A percentile compares a stretch with the other conserved stretches of the same genome.
Conservation (phyloP, 495 filamentous ascomycete species). For the Cercophora newfieldiana region DNA sequence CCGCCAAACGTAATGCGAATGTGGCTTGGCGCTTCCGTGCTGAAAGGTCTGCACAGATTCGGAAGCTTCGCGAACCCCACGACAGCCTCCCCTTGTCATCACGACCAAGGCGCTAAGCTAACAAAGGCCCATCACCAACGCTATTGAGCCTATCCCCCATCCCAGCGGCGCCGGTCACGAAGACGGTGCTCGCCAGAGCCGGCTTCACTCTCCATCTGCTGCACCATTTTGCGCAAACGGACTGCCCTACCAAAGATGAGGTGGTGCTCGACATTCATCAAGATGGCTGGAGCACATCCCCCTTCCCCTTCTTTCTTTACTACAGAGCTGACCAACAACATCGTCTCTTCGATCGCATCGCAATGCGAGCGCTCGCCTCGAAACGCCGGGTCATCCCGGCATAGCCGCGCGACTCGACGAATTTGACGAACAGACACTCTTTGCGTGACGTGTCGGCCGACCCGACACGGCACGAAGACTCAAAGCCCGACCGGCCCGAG, state of each 20-base stretch:
- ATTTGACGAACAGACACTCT: neutral
- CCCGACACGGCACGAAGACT: slow-evolving; percentile 1
- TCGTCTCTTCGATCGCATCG: slow-evolving; percentile 4
- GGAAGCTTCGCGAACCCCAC: no score
- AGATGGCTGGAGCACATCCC: no score
- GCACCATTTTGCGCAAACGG: neutral
- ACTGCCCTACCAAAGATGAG: neutral
- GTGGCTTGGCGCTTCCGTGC: no score
- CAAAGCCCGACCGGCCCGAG: slow-evolving; percentile 3
- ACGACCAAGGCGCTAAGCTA: neutral
- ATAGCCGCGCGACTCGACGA: no score
- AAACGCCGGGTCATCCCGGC: slow-evolving; percentile 4
- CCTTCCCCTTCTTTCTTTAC: no score
- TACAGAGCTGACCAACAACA: slow-evolving; percentile 1
- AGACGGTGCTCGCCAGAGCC: neutral
- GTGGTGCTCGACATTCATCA: neutral
- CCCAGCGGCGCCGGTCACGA: neutral
- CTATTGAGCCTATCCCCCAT: neutral
- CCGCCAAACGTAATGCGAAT: no score
- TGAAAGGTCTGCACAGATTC: no score
- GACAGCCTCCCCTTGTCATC: neutral
- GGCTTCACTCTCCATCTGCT: slow-evolving; percentile 3
- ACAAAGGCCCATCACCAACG: neutral
- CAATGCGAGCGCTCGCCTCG: slow-evolving; percentile 1
- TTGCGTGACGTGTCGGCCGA: slow-evolving; percentile 3